Conservation (phyloP, 225 moss, liverwort and hornwort species). For the Polytrichum commune region DNA sequence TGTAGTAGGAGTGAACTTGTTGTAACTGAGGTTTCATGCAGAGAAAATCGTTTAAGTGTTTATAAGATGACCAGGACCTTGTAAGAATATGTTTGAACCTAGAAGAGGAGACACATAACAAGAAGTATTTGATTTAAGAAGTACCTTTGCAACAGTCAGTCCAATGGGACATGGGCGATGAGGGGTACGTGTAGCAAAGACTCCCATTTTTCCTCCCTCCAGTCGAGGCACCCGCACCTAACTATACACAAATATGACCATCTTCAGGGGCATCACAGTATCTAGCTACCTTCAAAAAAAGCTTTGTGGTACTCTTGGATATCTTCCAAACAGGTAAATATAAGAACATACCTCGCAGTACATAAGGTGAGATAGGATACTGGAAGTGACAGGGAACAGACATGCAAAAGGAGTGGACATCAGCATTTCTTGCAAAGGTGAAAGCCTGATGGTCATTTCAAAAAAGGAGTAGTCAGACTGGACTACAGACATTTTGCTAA, state of each 20-base stretch:
- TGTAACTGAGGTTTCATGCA: too few species aligned
- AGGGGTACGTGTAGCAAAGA: slow-evolving; percentile 93
- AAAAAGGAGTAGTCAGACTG: too few species aligned
- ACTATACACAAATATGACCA: slow-evolving; percentile 28
- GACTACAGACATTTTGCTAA: too few species aligned
- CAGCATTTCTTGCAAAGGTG: too few species aligned
- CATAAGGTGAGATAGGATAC: too few species aligned
- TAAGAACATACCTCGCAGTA: too few species aligned
- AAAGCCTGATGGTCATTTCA: too few species aligned
- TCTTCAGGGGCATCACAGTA: slow-evolving; percentile 17
- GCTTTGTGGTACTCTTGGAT: too few species aligned
- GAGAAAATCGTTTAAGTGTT: background rate
- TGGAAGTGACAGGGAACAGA: too few species aligned
- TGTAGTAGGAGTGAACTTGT: too few species aligned
- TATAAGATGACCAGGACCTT: background rate
- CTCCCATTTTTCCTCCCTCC: slow-evolving; percentile 92
- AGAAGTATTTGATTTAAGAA: background rate
- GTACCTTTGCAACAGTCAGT: slow-evolving; percentile 89
- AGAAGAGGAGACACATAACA: background rate
- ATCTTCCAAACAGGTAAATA: too few species aligned
- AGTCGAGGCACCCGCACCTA: slow-evolving; percentile 98
- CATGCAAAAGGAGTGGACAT: too few species aligned
- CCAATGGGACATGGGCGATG: slow-evolving; percentile 98
- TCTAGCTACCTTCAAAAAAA: background rate
- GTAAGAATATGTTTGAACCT: background rate